Evolutionary conservation across 495 filamentous ascomycete genomes (phyloP), one percentile per base, ranked within the genome.

Genomic region (Hypoxylon lienhwacheense): DNA sequence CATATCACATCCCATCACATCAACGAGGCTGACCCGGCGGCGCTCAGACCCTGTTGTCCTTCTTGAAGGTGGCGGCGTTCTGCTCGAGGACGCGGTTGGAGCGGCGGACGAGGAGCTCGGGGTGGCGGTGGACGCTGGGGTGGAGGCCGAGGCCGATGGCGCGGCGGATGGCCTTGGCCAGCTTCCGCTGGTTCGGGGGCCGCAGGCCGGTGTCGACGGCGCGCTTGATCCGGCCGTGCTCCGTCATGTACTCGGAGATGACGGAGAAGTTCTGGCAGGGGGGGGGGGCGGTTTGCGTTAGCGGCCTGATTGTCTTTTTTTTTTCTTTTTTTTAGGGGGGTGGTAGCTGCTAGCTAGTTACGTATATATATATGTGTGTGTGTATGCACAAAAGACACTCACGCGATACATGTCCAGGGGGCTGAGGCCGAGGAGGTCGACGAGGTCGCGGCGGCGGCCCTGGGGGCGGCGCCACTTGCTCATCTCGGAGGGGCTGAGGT

Each of bases 61-160:
- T 59, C 17, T 46, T 51, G 16, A 37, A 0, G 16, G 44, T 52
- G 8, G 42, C 45, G 5, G 34, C 47, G 39, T 55, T 60, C 37
- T 67, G 58, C 25, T 31, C 45, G 11, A 43, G 29, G n/a, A 42
- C 33, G 12, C 35, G 47, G 11, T 17, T 17, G 29, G 44, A 15
- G 1, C 58, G 57, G 41, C 70, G 65, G 34, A 71, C 59, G 64
- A 98, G 66, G 20, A 97, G 75, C 70, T 97, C 89, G n/a, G 93
- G 93, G 72, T 98, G 95, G 53, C 76, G 71, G 77, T 98, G 90
- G 45, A 95, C 87, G 70, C 86, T 90, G 7, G 93, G 95, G 83
- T 97, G 88, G 32, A 98, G 75, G 2, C 93, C 93, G 52, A 96
- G 74, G 4, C 90, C 93, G 61, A 97, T 84, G 26, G 89, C 85